phyloP scores from a whole-genome alignment of 495 filamentous ascomycete species.

The Tuber indicum region DNA sequence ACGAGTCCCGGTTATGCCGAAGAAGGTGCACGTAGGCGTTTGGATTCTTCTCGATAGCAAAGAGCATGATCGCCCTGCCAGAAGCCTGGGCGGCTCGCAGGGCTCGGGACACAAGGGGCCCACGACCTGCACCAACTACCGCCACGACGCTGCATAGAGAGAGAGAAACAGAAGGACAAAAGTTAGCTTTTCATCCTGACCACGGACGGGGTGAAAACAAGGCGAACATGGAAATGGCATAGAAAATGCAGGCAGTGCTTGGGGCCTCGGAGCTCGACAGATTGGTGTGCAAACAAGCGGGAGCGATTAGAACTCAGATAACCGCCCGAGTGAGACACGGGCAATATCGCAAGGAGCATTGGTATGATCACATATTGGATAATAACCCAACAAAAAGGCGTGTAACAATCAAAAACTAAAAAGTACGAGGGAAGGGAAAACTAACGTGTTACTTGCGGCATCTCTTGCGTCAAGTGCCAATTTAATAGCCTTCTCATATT shows the following conservation, averaged over 20 bases:
- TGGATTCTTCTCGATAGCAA: constrained; percentile 96
- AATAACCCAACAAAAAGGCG: neutral
- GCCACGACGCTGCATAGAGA: constrained; percentile 45
- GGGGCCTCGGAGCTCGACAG: constrained; percentile 7
- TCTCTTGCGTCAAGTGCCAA: constrained; percentile 72
- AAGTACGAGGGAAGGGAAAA: constrained; percentile 1
- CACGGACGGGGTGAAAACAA: neutral
- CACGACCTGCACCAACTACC: constrained; percentile 86
- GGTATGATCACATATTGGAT: neutral
- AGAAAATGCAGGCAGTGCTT: neutral
- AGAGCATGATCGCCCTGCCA: constrained; percentile 70
- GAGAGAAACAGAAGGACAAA: neutral
- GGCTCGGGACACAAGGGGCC: constrained; percentile 80
- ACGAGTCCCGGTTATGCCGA: constrained; percentile 69
- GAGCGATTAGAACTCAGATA: neutral
- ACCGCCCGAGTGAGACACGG: constrained; percentile 7
- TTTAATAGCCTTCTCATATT: constrained; percentile 80
- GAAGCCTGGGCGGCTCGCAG: constrained; percentile 69
- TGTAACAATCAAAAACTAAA: neutral
- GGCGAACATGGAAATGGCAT: neutral
- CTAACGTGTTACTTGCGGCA: constrained; percentile 44
- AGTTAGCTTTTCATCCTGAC: constrained; percentile 15
- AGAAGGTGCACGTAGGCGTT: constrained; percentile 92
- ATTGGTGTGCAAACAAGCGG: neutral
- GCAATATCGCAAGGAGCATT: neutral